Evolutionary conservation across 495 filamentous ascomycete genomes (phyloP), one percentile per base, ranked within the genome.

Genomic region (Aspergillus haitiensis): DNA sequence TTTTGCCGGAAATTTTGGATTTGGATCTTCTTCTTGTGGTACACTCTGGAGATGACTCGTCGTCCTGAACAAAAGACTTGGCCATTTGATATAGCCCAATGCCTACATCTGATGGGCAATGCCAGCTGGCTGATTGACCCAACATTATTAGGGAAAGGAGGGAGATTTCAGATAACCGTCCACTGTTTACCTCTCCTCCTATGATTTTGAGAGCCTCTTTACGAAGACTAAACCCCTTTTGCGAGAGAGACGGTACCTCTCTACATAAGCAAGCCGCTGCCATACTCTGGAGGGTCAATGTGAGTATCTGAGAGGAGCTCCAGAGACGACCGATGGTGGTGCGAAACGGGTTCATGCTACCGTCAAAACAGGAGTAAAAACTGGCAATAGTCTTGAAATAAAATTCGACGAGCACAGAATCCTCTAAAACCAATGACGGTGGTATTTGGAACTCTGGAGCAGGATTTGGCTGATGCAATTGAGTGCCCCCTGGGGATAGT

Each of bases 221-320:
- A 40, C 37, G 37, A 10, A 40, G n/a, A 40, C 3, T 40, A 4
- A 40, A 1, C 37, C 37, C 37, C 7, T 35, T 52, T 13, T 13
- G 37, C 9, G 37, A 40, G n/a, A 52, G 8, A 52, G 12, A 32
- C 8, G 49, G 49, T 5, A 35, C 16, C 7, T 52, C 49, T 32
- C 49, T 32, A 52, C 31, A 13, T 13, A 52, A 35, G 34, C 49
- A 52, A 35, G 49, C 49, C 4, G 49, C 49, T 11, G 49, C 18
- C 49, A 52, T 52, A 34, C 49, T 52, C 11, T 52, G 49, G 9
- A 52, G 11, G 7, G 49, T 52, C 27, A 32, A 52, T 16, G 32
- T 52, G 10, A 52, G 35, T 7, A 52, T 27, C 49, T 52, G 21
- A 34, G 49, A 52, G 11, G 32, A 52, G 49, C 15, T 52, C 5